A percentile compares a stretch with the other conserved stretches of the same genome.
phyloP scores from a whole-genome alignment of 2,329 filamentous ascomycete species.

The Davidsoniella neocaledoniae region DNA sequence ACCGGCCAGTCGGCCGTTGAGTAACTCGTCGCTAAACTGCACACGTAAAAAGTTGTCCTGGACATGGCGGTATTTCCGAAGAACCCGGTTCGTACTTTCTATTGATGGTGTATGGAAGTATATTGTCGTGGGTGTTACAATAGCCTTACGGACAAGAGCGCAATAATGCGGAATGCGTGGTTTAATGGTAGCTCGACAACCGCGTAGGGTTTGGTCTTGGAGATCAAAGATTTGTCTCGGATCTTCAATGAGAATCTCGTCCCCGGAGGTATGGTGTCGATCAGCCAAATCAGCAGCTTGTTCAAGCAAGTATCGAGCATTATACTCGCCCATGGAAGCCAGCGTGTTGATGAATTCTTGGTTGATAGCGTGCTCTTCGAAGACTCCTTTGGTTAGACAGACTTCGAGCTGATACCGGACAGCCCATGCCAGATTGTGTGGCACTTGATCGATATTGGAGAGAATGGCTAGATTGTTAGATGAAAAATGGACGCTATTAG shows the following conservation, averaged over 20 bases:
- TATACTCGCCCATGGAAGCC: conserved; percentile 23
- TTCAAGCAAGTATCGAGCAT: conserved; percentile 54
- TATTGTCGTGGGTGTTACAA: conserved; percentile 70
- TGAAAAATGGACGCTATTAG: neutral
- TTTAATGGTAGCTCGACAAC: neutral
- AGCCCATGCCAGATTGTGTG: conserved; percentile 39
- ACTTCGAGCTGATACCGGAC: conserved; percentile 86
- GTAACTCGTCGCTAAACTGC: conserved; percentile 71
- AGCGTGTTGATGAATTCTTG: conserved; percentile 50
- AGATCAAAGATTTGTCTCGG: conserved; percentile 48
- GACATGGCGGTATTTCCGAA: conserved; percentile 51
- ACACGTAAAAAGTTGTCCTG: conserved; percentile 75
- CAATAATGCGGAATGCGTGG: conserved; percentile 49
- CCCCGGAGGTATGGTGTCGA: conserved; percentile 20
- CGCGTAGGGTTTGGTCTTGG: conserved; percentile 21
- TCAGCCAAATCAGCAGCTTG: conserved; percentile 41
- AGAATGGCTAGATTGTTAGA: conserved; percentile 2
- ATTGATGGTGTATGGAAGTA: conserved; percentile 61
- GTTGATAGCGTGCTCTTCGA: conserved; percentile 62
- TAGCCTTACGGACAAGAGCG: conserved; percentile 55
- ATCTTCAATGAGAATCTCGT: conserved; percentile 39
- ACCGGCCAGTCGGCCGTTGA: conserved; percentile 41
- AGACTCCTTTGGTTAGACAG: conserved; percentile 62
- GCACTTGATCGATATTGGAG: conserved; percentile 1
- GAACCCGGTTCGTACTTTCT: conserved; percentile 76